Evolutionary conservation across 2,329 filamentous ascomycete species (phyloP), one percentile per base, ranked within the genome.

Genomic region (Xylaria sp.): DNA sequence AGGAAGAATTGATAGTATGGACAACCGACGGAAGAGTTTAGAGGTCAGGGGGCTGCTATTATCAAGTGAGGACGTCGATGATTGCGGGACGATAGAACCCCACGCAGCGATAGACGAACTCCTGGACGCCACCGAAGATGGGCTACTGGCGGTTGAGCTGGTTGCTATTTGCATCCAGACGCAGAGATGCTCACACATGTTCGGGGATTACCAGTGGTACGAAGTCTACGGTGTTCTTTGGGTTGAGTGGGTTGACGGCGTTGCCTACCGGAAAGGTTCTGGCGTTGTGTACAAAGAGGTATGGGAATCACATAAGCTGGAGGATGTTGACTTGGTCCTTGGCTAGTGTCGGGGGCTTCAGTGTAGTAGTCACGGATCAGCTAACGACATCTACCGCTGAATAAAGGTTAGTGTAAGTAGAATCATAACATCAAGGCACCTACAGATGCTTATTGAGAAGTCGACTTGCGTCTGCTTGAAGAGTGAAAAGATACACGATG

Each of bases 171-270:
- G 54, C 20, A 3, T 12, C 37, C 54, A 57, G 54, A 12, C 34
- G 0, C 28, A 1, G 18, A 34, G 1, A 37, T n/a, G 8, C 6
- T 2, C 0, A 7, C 4, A 1, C 34, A 41, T 8, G 7, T 18
- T 44, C 34, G 6, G 20, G 7, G 2, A 28, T 8, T 1, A 15
- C 2, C 13, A 25, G 20, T 57, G 34, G 54, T 15, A 57, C 15
- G 20, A 57, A 18, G 54, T 41, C 37, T 57, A 57, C 15, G 54
- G 54, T 23, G 54, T 57, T 41, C 37, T 57, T 41, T 57, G 54
- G 54, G 7, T 57, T 41, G 20, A 57, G 32, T 57, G 34, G 34
- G 20, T 57, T n/a, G 54, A 57, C 20, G 28, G 52, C 20, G 32
- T 55, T 25, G 52, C 52, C 13, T 55, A 55, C 10, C 52, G 52